phyloP scores from a whole-genome alignment of 768 basidiomycete species.

The Leccinum incarnatum region DNA sequence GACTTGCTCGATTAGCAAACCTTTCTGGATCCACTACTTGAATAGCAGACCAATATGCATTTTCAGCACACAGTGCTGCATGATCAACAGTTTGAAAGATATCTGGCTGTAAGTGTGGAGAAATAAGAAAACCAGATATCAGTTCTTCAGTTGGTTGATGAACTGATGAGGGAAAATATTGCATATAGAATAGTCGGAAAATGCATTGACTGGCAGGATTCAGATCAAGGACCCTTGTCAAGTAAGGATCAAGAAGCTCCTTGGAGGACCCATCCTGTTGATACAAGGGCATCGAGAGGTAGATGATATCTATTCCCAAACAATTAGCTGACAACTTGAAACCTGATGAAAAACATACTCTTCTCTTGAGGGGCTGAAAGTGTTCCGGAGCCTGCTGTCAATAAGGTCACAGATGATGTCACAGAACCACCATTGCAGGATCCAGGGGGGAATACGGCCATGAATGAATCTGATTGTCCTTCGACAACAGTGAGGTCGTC shows the following conservation, averaged over 20 bases:
- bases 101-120: constrained; percentile 32
- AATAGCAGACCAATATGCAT: constrained; percentile 47
- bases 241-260: constrained; percentile 52
- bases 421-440: constrained; percentile 49
- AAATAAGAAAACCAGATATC: constrained; percentile 8
- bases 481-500: constrained; percentile 17
- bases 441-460: constrained; percentile 75
- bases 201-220: constrained; percentile 27
- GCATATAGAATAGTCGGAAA: constrained; percentile 57
- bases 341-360: constrained; percentile 36
- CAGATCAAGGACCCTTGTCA: constrained; percentile 42
- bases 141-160: background rate
- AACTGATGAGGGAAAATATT: constrained; percentile 31
- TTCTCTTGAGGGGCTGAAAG: constrained; percentile 72
- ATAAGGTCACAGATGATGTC: constrained; percentile 50
- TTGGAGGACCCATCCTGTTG: constrained; percentile 28
- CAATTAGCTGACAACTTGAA: constrained; percentile 1
- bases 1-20: background rate
- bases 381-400: constrained; percentile 71
- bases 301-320: constrained; percentile 50
- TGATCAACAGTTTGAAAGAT: constrained; percentile 56
- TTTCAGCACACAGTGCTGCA: constrained; percentile 55
- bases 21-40: background rate
- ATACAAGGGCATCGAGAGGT: constrained; percentile 52
- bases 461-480: constrained; percentile 50